Evolutionary conservation across 2,329 filamentous ascomycete species (phyloP).

Genomic region (Talaromyces sp.): DNA sequence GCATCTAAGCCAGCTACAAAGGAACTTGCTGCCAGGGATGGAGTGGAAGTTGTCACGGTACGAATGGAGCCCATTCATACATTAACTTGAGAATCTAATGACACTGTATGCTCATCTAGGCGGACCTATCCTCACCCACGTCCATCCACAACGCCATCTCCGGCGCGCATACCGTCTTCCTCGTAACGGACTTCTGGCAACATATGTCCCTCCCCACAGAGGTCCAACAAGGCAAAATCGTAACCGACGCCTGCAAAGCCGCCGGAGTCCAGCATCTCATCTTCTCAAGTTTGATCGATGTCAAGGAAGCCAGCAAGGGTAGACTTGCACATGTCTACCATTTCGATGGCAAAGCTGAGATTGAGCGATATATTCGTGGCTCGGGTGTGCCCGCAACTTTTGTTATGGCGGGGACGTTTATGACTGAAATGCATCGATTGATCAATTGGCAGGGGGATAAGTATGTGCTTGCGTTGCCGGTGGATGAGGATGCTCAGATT

Average conservation of each 20-base stretch:
- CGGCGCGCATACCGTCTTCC: conserved; percentile 52
- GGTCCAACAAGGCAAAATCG: conserved; percentile 27
- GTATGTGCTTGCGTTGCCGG: conserved; percentile 30
- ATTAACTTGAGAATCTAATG: too few species aligned
- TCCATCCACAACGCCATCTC: conserved; percentile 47
- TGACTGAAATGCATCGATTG: conserved; percentile 46
- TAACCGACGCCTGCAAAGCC: conserved; percentile 33
- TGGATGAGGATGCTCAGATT: conserved; percentile 34
- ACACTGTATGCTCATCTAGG: too few species aligned
- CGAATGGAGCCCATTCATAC: not conserved
- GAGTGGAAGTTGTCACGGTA: conserved; percentile 53
- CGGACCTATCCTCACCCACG: conserved; percentile 52
- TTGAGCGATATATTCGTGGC: conserved; percentile 55
- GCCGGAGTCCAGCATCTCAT: conserved; percentile 32
- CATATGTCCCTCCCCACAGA: conserved; percentile 30
- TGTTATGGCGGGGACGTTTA: conserved; percentile 56
- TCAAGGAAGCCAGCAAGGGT: conserved; percentile 30
- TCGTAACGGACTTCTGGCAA: conserved; percentile 48
- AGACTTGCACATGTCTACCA: conserved; percentile 40
- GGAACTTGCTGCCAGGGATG: conserved; percentile 41
- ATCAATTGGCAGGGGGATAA: conserved; percentile 32
- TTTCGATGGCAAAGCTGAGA: conserved; percentile 60
- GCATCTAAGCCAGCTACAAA: conserved; percentile 45
- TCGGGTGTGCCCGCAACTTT: conserved; percentile 53
- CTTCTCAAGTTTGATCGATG: conserved; percentile 29